Percentiles rank a stretch among this genome's conserved stretches.
Evolutionary conservation across 2,329 filamentous ascomycete species (phyloP).

Genomic region (Alternaria consortialis): DNA sequence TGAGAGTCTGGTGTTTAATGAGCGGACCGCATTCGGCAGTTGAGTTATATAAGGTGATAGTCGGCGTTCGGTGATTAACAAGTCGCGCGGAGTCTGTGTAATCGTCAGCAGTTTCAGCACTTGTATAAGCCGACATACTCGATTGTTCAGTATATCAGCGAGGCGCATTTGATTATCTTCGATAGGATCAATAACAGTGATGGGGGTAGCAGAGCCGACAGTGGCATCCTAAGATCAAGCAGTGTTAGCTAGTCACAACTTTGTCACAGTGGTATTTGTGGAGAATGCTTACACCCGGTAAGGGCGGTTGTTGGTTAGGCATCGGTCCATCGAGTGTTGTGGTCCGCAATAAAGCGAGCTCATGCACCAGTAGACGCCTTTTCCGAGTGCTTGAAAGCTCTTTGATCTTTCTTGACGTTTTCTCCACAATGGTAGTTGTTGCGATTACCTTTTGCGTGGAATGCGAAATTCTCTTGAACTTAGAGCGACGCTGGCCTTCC

Average conservation of each 20-base stretch:
- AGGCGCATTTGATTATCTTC: constrained; percentile 31
- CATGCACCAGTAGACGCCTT: constrained; percentile 34
- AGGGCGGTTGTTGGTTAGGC: too few relatives aligned
- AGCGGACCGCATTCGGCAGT: background rate
- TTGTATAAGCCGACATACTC: background rate
- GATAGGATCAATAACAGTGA: constrained; percentile 35
- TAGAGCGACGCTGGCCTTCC: background rate
- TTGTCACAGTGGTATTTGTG: background rate
- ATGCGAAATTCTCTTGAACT: background rate
- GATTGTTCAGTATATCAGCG: too few relatives aligned
- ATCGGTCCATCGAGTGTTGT: constrained; percentile 39
- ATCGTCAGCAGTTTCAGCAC: background rate
- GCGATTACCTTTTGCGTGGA: background rate
- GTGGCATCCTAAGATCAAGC: constrained; percentile 24
- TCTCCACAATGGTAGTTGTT: background rate
- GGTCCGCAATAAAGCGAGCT: constrained; percentile 40
- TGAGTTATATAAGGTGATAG: background rate
- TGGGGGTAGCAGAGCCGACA: constrained; percentile 7
- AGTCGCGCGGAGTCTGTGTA: background rate
- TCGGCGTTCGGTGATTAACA: background rate
- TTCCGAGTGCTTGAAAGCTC: constrained; percentile 22
- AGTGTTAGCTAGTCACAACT: constrained; percentile 17
- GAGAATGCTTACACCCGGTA: constrained; percentile 34
- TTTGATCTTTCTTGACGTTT: background rate
- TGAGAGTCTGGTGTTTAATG: background rate